Conservation (phyloP, 306 rosid genomes). For the Luffa aegyptiaca region DNA sequence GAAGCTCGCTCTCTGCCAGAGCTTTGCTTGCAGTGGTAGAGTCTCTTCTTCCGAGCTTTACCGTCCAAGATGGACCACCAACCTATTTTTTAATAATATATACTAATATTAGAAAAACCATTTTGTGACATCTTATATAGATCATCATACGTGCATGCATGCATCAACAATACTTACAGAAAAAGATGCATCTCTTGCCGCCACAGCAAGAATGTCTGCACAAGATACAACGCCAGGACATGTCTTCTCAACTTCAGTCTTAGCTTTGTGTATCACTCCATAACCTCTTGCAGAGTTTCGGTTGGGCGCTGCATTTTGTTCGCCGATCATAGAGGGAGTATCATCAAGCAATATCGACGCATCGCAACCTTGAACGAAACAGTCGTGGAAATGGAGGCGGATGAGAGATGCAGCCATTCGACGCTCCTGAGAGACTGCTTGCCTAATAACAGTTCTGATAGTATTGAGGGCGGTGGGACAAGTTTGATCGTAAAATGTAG, state of each 20-base stretch:
- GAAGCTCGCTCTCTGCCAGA: conserved; percentile 3
- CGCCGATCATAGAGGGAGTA: conserved; percentile 19
- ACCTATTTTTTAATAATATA: background rate
- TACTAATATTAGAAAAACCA: background rate
- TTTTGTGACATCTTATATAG: too few species aligned
- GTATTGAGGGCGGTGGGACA: conserved; percentile 48
- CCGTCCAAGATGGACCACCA: conserved; percentile 14
- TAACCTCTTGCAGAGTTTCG: conserved; percentile 25
- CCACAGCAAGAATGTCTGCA: conserved; percentile 37
- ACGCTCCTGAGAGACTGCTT: conserved; percentile 27
- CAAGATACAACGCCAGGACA: conserved; percentile 50
- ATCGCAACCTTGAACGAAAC: conserved; percentile 59
- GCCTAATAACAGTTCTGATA: conserved; percentile 25
- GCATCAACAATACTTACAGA: conserved; percentile 11
- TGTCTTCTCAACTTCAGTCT: conserved; percentile 36
- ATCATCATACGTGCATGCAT: too few species aligned
- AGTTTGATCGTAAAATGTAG: conserved; percentile 32
- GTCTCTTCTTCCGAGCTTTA: conserved; percentile 10
- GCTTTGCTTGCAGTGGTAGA: background rate
- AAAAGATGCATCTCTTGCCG: conserved; percentile 58
- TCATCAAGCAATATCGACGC: conserved; percentile 36
- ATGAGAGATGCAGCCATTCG: conserved; percentile 41
- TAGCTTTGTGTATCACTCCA: conserved; percentile 38
- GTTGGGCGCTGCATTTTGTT: conserved; percentile 28
- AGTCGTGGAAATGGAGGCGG: conserved; percentile 44